These are phyloP conservation scores for Candida sp. DNA, from an alignment of 1,139 yeast genomes.

Conservation along the genomic window DNA sequence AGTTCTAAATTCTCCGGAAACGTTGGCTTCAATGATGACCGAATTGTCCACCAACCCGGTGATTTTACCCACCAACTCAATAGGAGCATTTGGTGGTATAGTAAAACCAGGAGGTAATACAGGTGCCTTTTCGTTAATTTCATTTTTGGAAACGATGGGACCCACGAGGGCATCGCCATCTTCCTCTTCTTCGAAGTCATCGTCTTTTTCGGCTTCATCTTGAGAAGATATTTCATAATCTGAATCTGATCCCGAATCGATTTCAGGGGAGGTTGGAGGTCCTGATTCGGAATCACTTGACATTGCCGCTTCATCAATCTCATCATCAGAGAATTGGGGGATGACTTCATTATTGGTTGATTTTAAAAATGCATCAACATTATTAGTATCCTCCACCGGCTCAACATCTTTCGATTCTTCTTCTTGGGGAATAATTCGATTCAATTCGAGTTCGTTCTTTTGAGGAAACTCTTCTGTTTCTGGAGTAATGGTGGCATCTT, in stretches of 20 bases:
- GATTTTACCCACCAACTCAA: conserved; percentile 73
- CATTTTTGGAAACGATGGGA: conserved; percentile 80
- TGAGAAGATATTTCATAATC: conserved; percentile 14
- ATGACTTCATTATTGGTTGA: conserved; percentile 7
- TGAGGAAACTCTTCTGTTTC: too few relatives aligned
- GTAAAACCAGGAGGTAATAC: conserved; percentile 63
- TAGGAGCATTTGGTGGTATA: conserved; percentile 57
- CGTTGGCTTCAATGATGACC: conserved; percentile 67
- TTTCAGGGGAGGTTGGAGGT: conserved; percentile 10
- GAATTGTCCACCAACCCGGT: conserved; percentile 69
- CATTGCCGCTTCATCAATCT: conserved; percentile 17
- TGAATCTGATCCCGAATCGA: conserved; percentile 20
- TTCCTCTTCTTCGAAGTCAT: conserved; percentile 13
- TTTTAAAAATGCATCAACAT: conserved; percentile 2
- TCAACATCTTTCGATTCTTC: background rate
- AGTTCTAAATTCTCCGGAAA: conserved; percentile 83
- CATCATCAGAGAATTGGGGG: conserved; percentile 24
- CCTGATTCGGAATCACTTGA: conserved; percentile 13
- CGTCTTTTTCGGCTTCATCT: conserved; percentile 13
- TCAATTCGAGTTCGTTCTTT: background rate
- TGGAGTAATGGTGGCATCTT: background rate
- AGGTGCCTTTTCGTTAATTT: conserved; percentile 71
- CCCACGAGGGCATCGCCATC: conserved; percentile 37
- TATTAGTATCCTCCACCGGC: background rate
- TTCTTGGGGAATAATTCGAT: background rate